Evolutionary conservation across 805 yeast species (phyloP), one percentile per base, ranked within the genome.

Genomic region (Clavispora phyllophila): DNA sequence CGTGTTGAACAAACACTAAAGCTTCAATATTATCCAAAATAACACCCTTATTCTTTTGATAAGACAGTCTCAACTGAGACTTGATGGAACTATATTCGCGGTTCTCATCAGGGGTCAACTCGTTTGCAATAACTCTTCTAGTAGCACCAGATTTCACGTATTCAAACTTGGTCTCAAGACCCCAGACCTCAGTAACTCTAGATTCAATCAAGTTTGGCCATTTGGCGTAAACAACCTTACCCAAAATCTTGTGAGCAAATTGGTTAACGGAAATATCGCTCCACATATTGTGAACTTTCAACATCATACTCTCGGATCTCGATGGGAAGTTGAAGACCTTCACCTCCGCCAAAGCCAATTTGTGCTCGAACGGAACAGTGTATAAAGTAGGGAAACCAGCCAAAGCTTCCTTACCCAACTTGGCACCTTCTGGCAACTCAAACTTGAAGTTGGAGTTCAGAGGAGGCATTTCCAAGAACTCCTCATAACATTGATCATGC

Each of bases 121-220:
- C 75, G 41, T 69, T 61, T 0, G 73, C 37, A 4, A 64, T 57
- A 12, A 55, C 48, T 43, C 47, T 56, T 40, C 60, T 53, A 18
- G 49, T 43, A 10, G 48, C 48, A 26, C 53, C 59, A 20, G 61
- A 51, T 47, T 65, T 73, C 27, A 61, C 50, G 3, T 60, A 57
- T 39, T 70, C 78, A 53, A 76, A 85, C 36, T 68, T 70, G 53
- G 61, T 64, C 14, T 68, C 61, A 12, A 72, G 76, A 58, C 85
- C 90, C 27, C 72, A 60, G 4, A 91, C 76, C 18, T 75, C 72
- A 10, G 80, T 68, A 32, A 91, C 80, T 55, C 76, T 79, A 9
- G 89, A 84, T 64, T 91, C 97, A 52, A 81, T 75, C 50, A 93
- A 68, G 56, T 79, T 87, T n/a, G 99, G 99, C 91, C 96, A 93